Evolutionary conservation across 1,284 basidiomycete genomes (phyloP).

Genomic region (Ustilago trichophora): DNA sequence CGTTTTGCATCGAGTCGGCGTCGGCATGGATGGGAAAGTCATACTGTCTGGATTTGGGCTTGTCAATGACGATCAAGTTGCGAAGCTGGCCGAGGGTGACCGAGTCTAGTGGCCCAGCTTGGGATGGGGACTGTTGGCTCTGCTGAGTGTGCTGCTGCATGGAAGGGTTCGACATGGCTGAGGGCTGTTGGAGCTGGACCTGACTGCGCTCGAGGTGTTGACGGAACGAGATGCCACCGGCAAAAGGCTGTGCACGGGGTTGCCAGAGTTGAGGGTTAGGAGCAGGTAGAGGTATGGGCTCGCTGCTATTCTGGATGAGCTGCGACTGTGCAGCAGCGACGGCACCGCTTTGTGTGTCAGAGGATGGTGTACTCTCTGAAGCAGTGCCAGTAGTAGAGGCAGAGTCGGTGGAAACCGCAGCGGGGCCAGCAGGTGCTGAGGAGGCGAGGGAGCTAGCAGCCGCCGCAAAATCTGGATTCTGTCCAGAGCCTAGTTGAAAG

Average conservation of each 20-base stretch:
- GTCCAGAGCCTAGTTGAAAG: slow-evolving; percentile 41
- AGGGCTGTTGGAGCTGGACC: slow-evolving; percentile 13
- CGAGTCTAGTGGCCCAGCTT: slow-evolving; percentile 46
- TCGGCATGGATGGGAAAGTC: slow-evolving; percentile 70
- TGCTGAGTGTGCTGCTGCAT: slow-evolving; percentile 22
- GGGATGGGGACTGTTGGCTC: slow-evolving; percentile 13
- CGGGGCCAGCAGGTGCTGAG: slow-evolving; percentile 9
- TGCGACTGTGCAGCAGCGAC: background rate
- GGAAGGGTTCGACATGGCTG: slow-evolving; percentile 15
- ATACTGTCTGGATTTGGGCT: slow-evolving; percentile 48
- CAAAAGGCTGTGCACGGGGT: slow-evolving; percentile 12
- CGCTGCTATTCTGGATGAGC: background rate
- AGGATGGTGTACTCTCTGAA: background rate
- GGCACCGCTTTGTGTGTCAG: background rate
- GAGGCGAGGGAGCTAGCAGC: slow-evolving; percentile 17
- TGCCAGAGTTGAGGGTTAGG: slow-evolving; percentile 8
- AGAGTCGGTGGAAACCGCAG: no score
- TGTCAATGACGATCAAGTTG: slow-evolving; percentile 45
- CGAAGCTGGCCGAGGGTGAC: slow-evolving; percentile 54
- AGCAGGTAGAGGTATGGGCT: background rate
- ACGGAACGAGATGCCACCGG: slow-evolving; percentile 22
- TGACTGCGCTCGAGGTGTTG: slow-evolving; percentile 36
- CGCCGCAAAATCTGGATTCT: slow-evolving; percentile 23
- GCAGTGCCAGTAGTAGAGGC: no score
- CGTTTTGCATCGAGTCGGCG: slow-evolving; percentile 91